Base-by-base conservation (phyloP, 139 green algal genomes). In the Astrephomene gubernaculifera region DNA sequence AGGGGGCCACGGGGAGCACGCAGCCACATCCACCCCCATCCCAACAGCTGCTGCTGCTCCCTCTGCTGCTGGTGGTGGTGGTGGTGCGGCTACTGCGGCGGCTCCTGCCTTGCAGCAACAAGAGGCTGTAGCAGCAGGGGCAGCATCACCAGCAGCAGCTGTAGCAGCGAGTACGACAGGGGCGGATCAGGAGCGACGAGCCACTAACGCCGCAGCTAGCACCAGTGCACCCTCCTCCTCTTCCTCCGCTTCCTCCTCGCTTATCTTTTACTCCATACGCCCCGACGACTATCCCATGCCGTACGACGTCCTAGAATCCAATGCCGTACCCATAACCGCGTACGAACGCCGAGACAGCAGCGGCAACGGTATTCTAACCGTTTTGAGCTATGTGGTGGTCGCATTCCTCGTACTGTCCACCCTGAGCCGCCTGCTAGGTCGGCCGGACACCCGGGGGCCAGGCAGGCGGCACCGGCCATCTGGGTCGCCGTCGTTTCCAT, bases 181-280 rank as follows among this genome's bases (percentile, higher is more conserved):
- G n/a, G n/a, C n/a, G n/a, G n/a, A n/a, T n/a, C n/a, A n/a, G 19
- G 14, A 61, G 38, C 22, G 78, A 21, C 49, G n/a, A 0, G 65
- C 21, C 41, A 65, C 27, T 64, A 1, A 3, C 31, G 44, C 39
- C 24, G 39, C 7, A 2, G 39, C 69, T 39, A 39, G 25, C 69
- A 71, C 49, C 7, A 38, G 22, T 43, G 69, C 68, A 36, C 27
- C n/a, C 69, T 52, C 45, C 54, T 10, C 53, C 1, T 43, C 63
- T 43, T 38, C 63, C 38, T 0, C 63, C 35, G 21, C 45, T 31
- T 35, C 80, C 67, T 31, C 80, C 80, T 38, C 60, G 44, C 35
- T 96, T 1, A 74, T 80, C 25, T 97, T 97, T 72, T 84, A 89
- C n/a, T 98, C 95, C 0, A 85, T 93, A 35, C 89, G 94, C 25